These are phyloP conservation scores for Cryptococcus sp. DNA, from an alignment of 1,284 basidiomycete species.

Conservation along the genomic window DNA sequence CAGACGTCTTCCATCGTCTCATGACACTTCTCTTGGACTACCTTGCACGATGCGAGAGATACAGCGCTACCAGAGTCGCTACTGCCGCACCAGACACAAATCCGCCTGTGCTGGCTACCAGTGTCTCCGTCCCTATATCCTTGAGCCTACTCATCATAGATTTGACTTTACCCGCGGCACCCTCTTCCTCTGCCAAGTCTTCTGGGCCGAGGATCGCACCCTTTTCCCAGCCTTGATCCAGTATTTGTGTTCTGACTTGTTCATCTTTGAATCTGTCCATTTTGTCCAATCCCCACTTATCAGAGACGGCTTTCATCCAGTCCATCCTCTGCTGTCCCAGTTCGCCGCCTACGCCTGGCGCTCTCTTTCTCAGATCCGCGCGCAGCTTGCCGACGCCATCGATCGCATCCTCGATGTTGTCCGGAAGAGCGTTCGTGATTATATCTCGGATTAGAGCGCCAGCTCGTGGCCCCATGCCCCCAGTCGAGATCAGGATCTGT, in stretches of 20 bases:
- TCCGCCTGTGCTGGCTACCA: not conserved
- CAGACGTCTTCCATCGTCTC: too few species aligned
- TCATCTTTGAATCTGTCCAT: slow-evolving; percentile 47
- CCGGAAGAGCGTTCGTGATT: slow-evolving; percentile 71
- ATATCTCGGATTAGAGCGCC: slow-evolving; percentile 77
- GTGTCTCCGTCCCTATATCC: not conserved
- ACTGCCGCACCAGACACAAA: not conserved
- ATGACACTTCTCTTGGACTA: not conserved
- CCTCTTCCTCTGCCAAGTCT: slow-evolving; percentile 22
- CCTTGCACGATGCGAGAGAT: not conserved
- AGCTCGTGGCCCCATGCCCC: slow-evolving; percentile 88
- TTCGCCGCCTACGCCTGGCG: slow-evolving; percentile 58
- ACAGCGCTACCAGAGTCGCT: not conserved
- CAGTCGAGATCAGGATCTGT: slow-evolving; percentile 95
- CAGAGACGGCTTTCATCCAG: slow-evolving; percentile 93
- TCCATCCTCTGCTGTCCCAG: slow-evolving; percentile 69
- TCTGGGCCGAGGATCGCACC: slow-evolving; percentile 39
- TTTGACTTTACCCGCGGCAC: not conserved
- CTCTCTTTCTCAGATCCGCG: slow-evolving; percentile 54
- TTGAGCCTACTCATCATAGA: not conserved
- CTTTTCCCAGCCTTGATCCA: slow-evolving; percentile 53
- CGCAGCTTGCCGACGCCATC: slow-evolving; percentile 66
- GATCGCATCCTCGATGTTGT: slow-evolving; percentile 75
- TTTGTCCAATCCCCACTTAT: slow-evolving; percentile 61
- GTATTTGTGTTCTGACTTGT: slow-evolving; percentile 36